Conservation (phyloP, 2,329 filamentous ascomycete genomes). For the Pseudogymnoascus verrucosus region DNA sequence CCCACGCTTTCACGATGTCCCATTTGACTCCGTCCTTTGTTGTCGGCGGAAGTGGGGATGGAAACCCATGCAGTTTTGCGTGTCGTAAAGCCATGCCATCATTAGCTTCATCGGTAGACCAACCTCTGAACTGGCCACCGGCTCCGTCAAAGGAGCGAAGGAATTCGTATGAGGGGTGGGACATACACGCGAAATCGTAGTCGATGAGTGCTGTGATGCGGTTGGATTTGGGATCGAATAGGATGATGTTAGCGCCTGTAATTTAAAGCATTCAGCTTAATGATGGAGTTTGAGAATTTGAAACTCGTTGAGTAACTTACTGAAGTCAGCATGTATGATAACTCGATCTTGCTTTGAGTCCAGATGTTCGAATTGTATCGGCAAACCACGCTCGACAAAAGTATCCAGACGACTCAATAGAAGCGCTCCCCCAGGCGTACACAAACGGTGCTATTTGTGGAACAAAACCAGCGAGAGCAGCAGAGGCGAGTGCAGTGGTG, state of each 20-base stretch:
- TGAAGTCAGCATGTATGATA: slow-evolving; percentile 27
- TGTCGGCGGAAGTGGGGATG: background rate
- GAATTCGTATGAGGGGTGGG: slow-evolving; percentile 22
- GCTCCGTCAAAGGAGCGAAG: slow-evolving; percentile 21
- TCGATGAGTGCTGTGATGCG: slow-evolving; percentile 26
- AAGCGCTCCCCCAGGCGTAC: slow-evolving; percentile 26
- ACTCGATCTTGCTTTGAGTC: slow-evolving; percentile 15
- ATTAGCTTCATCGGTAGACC: slow-evolving; percentile 17
- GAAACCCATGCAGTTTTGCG: slow-evolving; percentile 24
- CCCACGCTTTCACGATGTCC: background rate
- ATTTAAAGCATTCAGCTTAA: background rate
- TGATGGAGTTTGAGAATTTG: background rate
- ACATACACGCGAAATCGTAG: slow-evolving; percentile 24
- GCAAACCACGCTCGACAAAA: slow-evolving; percentile 22
- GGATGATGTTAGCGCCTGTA: slow-evolving; percentile 23
- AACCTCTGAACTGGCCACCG: slow-evolving; percentile 22
- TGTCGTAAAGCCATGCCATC: slow-evolving; percentile 18
- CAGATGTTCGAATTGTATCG: slow-evolving; percentile 19
- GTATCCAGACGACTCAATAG: slow-evolving; percentile 17
- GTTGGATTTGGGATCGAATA: slow-evolving; percentile 22
- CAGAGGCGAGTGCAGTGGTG: slow-evolving; percentile 25
- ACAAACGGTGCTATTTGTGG: slow-evolving; percentile 26
- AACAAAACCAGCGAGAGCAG: slow-evolving; percentile 22
- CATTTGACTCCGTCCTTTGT: background rate
- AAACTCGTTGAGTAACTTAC: slow-evolving; percentile 15